These are phyloP conservation scores for Yamadazyma akitaensis DNA, from an alignment of 805 yeast genomes.

Conservation along the genomic window DNA sequence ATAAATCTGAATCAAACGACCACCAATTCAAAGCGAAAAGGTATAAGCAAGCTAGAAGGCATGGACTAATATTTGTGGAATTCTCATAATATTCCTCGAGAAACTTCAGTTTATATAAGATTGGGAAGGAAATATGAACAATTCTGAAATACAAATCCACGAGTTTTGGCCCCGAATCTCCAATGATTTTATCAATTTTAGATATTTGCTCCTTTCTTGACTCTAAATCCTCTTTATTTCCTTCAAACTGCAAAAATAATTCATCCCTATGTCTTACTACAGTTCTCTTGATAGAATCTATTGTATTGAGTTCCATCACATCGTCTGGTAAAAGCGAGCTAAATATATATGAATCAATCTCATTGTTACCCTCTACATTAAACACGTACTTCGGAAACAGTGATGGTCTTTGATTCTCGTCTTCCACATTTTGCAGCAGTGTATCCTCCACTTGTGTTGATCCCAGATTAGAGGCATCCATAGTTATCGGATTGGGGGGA, in stretches of 20 bases:
- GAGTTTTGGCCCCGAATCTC: conserved; percentile 81
- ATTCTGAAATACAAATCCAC: conserved; percentile 78
- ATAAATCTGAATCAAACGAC: conserved; percentile 77
- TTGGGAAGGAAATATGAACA: conserved; percentile 88
- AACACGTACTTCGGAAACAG: conserved; percentile 2
- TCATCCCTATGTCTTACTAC: conserved; percentile 4
- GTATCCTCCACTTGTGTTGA: background rate
- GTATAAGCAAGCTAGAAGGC: conserved; percentile 85
- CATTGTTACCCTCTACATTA: conserved; percentile 8
- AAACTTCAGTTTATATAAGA: conserved; percentile 83
- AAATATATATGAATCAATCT: conserved; percentile 9
- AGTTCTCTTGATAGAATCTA: conserved; percentile 6
- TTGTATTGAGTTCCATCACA: conserved; percentile 3
- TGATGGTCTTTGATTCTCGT: background rate
- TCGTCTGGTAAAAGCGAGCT: conserved; percentile 1
- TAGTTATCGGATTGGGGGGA: background rate
- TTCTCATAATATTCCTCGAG: conserved; percentile 85
- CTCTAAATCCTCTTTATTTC: conserved; percentile 3
- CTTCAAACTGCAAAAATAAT: conserved; percentile 8
- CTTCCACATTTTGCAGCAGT: background rate
- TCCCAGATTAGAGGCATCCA: background rate
- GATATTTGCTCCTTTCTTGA: conserved; percentile 53
- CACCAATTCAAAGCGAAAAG: conserved; percentile 89
- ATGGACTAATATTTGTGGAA: conserved; percentile 67
- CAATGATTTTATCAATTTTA: conserved; percentile 73